Percentiles rank a stretch among this genome's conserved stretches.
Conservation (phyloP, 495 filamentous ascomycete genomes). For the Penicillium diatomitis region DNA sequence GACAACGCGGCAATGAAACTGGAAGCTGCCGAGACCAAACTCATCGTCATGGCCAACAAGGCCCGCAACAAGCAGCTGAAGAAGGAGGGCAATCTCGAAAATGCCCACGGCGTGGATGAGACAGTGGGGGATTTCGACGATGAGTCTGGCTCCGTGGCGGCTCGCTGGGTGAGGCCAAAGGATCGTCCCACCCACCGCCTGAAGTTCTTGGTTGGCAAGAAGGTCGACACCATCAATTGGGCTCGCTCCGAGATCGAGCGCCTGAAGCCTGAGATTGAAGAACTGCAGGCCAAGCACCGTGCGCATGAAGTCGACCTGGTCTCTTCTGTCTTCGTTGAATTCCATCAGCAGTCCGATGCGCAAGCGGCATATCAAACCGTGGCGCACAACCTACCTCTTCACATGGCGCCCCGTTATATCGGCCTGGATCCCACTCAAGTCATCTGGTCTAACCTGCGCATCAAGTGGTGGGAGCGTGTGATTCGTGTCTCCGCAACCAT, state of each 20-base stretch:
- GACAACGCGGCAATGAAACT: conserved; percentile 77
- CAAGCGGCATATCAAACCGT: conserved; percentile 76
- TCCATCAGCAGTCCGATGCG: conserved; percentile 68
- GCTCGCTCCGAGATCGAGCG: conserved; percentile 71
- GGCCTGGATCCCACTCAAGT: conserved; percentile 79
- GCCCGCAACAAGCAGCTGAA: conserved; percentile 65
- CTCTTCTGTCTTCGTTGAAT: conserved; percentile 70
- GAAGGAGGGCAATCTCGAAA: conserved; percentile 49
- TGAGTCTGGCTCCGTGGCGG: conserved; percentile 68
- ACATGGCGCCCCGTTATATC: conserved; percentile 87
- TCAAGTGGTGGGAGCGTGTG: conserved; percentile 81
- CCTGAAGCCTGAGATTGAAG: conserved; percentile 70
- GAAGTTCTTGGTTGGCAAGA: conserved; percentile 74
- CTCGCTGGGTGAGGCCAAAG: conserved; percentile 69
- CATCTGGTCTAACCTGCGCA: conserved; percentile 79
- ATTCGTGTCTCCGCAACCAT: conserved; percentile 61
- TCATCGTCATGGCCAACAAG: conserved; percentile 75
- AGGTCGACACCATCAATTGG: conserved; percentile 83
- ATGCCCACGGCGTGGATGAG: conserved; percentile 25
- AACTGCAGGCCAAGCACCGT: conserved; percentile 64
- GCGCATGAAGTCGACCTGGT: conserved; percentile 57
- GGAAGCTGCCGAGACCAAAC: conserved; percentile 80
- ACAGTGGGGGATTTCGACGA: conserved; percentile 44
- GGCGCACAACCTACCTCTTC: conserved; percentile 79
- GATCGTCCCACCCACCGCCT: conserved; percentile 80